Evolutionary conservation across 192 early-diverging fungal species (phyloP), one percentile per base, ranked within the genome.

Genomic region (Backusella westeae): DNA sequence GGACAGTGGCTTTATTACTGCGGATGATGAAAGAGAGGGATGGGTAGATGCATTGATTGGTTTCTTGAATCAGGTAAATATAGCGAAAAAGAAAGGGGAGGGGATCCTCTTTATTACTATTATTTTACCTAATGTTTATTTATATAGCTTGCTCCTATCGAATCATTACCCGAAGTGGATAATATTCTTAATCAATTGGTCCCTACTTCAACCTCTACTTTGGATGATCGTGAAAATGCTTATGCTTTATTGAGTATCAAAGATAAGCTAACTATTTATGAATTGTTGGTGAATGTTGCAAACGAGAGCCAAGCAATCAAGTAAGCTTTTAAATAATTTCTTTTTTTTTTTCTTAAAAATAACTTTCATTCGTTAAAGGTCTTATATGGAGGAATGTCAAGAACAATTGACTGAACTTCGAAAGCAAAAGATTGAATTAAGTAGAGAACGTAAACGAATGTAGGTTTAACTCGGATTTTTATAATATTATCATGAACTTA

Each of bases 391-490:
- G 42, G 84, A 91, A 65, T 91, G 90, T 42, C 82, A 91, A 4
- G 93, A 96, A 56, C 77, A 91, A 9, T 82, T 88, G 26, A 88
- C 87, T 0, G 94, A 92, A 59, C 82, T 95, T 63, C 87, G 90
- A 59, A 92, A 93, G 75, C 90, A 96, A 80, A 89, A 90, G 59
- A 80, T 93, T 15, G 94, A 96, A 44, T 63, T 94, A 34, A 86
- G 85, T 21, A 85, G 87, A 73, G 92, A 94, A 71, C 77, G 84
- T 67, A 91, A 90, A 74, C 86, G 89, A 23, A 72, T 92, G 87
- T 90, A 87, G 78, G 89, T 87, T 15, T 6, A n/a, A 38, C 46
- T 21, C 7, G 7, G 0, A 44, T 70, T 23, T 35, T 23, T 44
- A 10, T 10, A 39, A 39, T 10, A 10, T 39, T 2, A 39, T 39